Evolutionary conservation across 108 stramenopile species (phyloP).

Genomic region (Parmales sp.): DNA sequence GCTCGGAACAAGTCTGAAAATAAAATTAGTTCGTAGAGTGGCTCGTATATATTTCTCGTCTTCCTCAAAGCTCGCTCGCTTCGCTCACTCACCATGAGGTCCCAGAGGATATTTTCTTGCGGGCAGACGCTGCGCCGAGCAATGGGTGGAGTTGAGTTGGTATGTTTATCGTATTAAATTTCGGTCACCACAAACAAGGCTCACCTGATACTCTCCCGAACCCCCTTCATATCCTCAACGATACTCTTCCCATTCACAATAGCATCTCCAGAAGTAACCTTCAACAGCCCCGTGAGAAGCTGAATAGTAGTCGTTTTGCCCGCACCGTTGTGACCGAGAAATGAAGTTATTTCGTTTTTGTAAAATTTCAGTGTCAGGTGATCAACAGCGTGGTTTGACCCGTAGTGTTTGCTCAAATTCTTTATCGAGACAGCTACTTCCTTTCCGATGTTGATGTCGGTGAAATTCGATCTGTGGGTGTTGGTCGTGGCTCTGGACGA

Average conservation of each 20-base stretch:
- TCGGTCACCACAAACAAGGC: too few relatives aligned
- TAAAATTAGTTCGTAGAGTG: too few relatives aligned
- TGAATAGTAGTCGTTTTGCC: constrained; percentile 29
- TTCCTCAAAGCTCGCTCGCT: too few relatives aligned
- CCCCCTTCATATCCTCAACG: constrained; percentile 33
- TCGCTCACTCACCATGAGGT: too few relatives aligned
- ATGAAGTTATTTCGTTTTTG: constrained; percentile 24
- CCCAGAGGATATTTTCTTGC: too few relatives aligned
- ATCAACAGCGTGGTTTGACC: constrained; percentile 16
- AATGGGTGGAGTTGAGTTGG: too few relatives aligned
- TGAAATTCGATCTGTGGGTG: neutral
- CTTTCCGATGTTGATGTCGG: neutral
- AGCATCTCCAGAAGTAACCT: constrained; percentile 5
- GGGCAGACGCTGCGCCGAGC: too few relatives aligned
- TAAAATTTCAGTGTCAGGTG: constrained; percentile 17
- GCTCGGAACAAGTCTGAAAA: too few relatives aligned
- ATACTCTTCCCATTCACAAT: neutral
- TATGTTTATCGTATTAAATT: too few relatives aligned
- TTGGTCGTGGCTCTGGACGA: neutral
- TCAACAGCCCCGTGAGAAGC: constrained; percentile 23
- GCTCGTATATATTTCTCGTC: too few relatives aligned
- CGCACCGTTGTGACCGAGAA: constrained; percentile 37
- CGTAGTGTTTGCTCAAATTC: neutral
- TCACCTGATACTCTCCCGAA: too few relatives aligned
- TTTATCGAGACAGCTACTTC: neutral